Evolutionary conservation across 805 yeast genomes (phyloP), one percentile per base, ranked within the genome.

Genomic region (Tetrapisispora fleetii): DNA sequence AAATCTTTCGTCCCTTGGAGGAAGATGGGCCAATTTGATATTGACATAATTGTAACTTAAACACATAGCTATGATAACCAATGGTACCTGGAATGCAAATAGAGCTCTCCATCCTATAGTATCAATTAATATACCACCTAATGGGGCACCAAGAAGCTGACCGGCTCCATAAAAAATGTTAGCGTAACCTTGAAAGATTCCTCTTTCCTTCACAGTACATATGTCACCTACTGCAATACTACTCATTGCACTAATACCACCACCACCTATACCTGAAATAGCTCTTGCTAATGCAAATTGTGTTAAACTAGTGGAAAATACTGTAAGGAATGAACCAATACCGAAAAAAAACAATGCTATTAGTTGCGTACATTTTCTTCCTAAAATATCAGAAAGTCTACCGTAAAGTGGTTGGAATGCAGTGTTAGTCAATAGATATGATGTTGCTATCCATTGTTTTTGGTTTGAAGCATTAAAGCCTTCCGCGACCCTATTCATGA

Each of bases 191-290:
- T 88, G 96, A 64, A 77, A 85, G 33, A 85, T 63, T 2, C 95
- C 95, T 44, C 96, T 72, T 48, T 84, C 80, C 50, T 90, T 73
- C 45, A 83, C 72, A 0, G 93, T 81, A 27, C 89, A 81, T 43
- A 86, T 69, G 64, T 88, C 96, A 27, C 86, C 78, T 56, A 83
- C 75, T 2, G 89, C 75, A 49, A 88, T 83, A 7, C 95, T 81
- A 17, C 86, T 77, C 55, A 87, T 68, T 0, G 90, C 75, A 45
- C 82, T 78, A 58, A 88, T 76, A 1, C 96, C 96, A 6, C 95
- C 93, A n/a, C 95, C 95, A 13, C 96, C 96, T 48, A 85, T 75
- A 18, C 96, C 96, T 24, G 95, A 81, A 45, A 88, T 71, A 52
- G 86, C 79, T 57, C 87, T 70, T 4, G 84, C 84, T 28, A 76